Evolutionary conservation across 1,139 yeast genomes (phyloP), one percentile per base, ranked within the genome.

Genomic region (Candida sp.): DNA sequence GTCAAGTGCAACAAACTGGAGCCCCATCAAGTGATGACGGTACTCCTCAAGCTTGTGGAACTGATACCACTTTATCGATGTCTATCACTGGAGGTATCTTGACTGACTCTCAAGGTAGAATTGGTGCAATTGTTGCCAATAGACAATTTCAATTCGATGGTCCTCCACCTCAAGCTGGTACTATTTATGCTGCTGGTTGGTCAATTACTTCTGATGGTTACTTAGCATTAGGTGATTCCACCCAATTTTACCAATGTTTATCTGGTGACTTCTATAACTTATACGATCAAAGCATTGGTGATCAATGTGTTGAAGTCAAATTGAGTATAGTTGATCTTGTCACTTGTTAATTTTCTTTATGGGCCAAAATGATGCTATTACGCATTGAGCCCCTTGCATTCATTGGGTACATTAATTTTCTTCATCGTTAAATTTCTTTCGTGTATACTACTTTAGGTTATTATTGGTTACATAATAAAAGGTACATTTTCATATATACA

Each of bases 141-240:
- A 80, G 85, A 73, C 93, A 85, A 75, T 84, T 85, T 84, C 93
- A 85, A 74, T 85, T 85, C 59, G 93, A 85, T 63, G 93, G 93
- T 66, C 95, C 93, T 56, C 90, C 91, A 69, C 93, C 93, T 59
- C 95, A 86, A 77, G 91, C 93, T 47, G 95, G 95, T 68, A 77
- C 90, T 56, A 82, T 86, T 68, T 85, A 82, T 69, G 95, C 95
- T 61, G 87, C 82, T 48, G 95, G 95, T 54, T 87, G 95, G 95
- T 75, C 87, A 41, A 68, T 84, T 57, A 75, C 84, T 46, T 57
- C 64, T 45, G 84, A 80, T 44, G 89, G 89, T 56, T 62, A 72
- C 73, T 79, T 87, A 63, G 87, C 88, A 47, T 70, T 86, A 53
- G 93, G 93, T 70, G 70, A 73, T 67, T 61, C 65, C 46, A 77